Evolutionary conservation across 2,329 filamentous ascomycete genomes (phyloP), one percentile per base, ranked within the genome.

Genomic region (Xylariales sp.): DNA sequence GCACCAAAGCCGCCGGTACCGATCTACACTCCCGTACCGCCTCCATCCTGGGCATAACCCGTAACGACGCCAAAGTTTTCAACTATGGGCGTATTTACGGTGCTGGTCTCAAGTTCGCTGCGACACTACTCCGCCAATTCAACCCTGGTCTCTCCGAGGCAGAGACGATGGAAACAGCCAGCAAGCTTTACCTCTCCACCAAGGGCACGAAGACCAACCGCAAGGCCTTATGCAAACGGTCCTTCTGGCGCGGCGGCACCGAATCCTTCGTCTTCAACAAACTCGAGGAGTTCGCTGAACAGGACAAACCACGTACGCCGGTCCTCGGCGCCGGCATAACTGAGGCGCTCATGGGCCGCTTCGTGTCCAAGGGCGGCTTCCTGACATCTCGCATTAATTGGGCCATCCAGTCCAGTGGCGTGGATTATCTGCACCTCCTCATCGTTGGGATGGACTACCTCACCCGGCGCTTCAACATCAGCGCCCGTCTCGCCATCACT

Each of bases 41-140:
- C 1, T 75, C 77, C 5, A 98, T 98, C 43, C 65, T 98, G 2
- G 91, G 90, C 5, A 98, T 98, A 46, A 94, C 88, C 3, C 79
- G 93, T 46, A 96, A 96, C 55, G 82, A 96, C 56, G 93, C 93
- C 44, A 98, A 98, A 60, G 81, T 98, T 1, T 98, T 98, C 73
- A 98, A 98, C 61, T 98, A 98, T 54, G 94, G 94, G 6, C 87
- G 94, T 29, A 98, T 98, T 36, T 98, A 98, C 57, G 94, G 93
- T n/a, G 94, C 93, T 4, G 94, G 93, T 0, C 69, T 97, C 38
- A 95, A 89, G 53, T 98, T 98, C 58, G 93, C 93, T 0, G 82
- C 86, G 3, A 94, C 88, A 8, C 71, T 98, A 2, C 76, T 98
- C 2, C 80, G 90, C 6, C 93, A 97, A 57, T 98, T 98, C 69